Base-by-base conservation (phyloP, 768 basidiomycete genomes). In the Russula olivacea region DNA sequence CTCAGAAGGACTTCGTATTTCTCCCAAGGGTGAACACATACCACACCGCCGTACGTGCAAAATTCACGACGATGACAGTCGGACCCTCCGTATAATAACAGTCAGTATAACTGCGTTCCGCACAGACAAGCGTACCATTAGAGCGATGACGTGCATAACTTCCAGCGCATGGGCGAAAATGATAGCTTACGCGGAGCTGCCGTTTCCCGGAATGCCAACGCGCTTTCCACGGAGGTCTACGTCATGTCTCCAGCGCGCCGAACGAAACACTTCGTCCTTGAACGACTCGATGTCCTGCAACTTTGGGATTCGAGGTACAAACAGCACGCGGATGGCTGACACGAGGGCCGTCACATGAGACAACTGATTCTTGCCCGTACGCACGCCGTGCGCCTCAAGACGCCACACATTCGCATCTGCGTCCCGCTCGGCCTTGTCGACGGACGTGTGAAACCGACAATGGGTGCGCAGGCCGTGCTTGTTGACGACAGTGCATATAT, bases 161-260 rank as follows among this genome's bases (percentile, higher is more conserved):
- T 32, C 30, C 30, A 30, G 30, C 6, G 4, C 34, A 47, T 7
- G 43, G 10, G 30, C 6, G 10, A 58, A 53, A 48, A 53, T 15
- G 8, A 50, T 28, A 14, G 11, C 62, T 36, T 54, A 83, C 78
- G 79, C 83, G 41, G 81, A 83, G 66, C 80, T 83, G 3, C 83
- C 85, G 69, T 85, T 85, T 25, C 85, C 85, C 70, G 85, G 79
- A 4, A 86, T 80, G 0, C 80, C 84, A 7, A 87, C 78, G 34
- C 76, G 74, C 71, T 83, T 84, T 1, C 78, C 79, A 61, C 74
- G 72, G 60, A 86, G 69, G 40, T 77, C 71, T 12, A 85, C 75
- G 68, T 80, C 80, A 53, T 83, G 80, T 50, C 76, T 72, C 86
- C 86, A 80, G 61, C 72, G 70, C 21, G 81, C 79, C 38, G 84